Evolutionary conservation across 2,329 filamentous ascomycete species (phyloP).

Genomic region (Cercospora janseana): DNA sequence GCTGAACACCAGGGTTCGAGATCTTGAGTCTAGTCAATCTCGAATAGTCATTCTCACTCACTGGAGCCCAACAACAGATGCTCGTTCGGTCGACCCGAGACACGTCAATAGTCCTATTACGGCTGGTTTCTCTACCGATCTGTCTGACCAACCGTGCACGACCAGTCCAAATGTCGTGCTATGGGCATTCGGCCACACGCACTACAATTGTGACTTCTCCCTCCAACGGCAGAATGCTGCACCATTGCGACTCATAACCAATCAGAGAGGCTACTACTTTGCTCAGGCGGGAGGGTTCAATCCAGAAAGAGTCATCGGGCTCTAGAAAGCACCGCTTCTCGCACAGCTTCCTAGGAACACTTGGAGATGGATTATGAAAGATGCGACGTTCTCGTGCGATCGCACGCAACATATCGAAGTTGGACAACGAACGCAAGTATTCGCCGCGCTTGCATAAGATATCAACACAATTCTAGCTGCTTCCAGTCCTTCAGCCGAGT

Average conservation of each 20-base stretch:
- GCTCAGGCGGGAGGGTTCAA: conserved; percentile 13
- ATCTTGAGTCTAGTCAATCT: conserved; percentile 30
- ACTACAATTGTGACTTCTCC: conserved; percentile 21
- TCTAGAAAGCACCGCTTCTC: background rate
- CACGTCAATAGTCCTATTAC: conserved; percentile 30
- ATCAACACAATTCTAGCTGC: background rate
- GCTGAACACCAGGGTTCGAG: conserved; percentile 42
- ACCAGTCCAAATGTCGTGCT: conserved; percentile 9
- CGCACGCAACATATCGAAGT: too few relatives aligned
- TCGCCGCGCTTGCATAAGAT: background rate
- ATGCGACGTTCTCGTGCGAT: too few relatives aligned
- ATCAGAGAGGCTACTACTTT: conserved; percentile 22
- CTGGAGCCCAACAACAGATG: conserved; percentile 43
- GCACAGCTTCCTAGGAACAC: background rate
- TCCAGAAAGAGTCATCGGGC: conserved; percentile 10
- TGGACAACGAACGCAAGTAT: background rate
- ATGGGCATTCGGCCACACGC: conserved; percentile 23
- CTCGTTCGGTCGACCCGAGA: conserved; percentile 38
- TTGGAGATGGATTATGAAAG: too few relatives aligned
- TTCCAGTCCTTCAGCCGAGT: background rate
- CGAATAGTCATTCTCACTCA: conserved; percentile 46
- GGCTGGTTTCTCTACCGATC: conserved; percentile 17
- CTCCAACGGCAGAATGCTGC: background rate
- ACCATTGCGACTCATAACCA: conserved; percentile 14
- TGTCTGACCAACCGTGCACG: conserved; percentile 13